phyloP scores from a whole-genome alignment of 108 stramenopile species.

The Epipyxis sp. region DNA sequence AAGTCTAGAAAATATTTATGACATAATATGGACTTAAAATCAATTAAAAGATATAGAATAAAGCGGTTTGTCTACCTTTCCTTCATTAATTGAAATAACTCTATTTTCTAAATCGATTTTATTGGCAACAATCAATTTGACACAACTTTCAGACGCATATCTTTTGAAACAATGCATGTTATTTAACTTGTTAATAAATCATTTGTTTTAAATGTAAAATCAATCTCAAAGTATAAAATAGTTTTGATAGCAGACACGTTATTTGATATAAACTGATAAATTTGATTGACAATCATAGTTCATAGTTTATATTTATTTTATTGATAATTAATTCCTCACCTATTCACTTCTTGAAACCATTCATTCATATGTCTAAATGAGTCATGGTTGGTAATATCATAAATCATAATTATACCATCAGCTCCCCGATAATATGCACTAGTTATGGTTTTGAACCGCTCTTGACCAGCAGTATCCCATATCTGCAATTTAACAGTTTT shows the following conservation, averaged over 20 bases:
- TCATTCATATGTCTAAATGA: conserved; percentile 96
- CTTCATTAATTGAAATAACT: conserved; percentile 80
- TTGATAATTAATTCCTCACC: no score
- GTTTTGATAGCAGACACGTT: no score
- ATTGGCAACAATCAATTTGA: conserved; percentile 93
- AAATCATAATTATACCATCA: conserved; percentile 60
- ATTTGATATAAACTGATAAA: no score
- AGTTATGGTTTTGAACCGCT: conserved; percentile 60
- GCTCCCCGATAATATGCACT: conserved; percentile 59
- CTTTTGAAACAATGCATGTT: no score
- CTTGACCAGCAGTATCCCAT: conserved; percentile 62
- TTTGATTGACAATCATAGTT: no score
- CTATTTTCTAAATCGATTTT: conserved; percentile 75
- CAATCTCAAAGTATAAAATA: no score
- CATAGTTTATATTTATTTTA: no score
- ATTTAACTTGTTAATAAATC: no score
- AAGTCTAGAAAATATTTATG: not conserved
- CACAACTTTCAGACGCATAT: conserved; percentile 92
- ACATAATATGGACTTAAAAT: not conserved
- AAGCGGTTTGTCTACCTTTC: conserved; percentile 59
- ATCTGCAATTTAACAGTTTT: conserved; percentile 86
- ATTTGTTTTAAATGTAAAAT: no score
- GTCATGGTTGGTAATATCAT: conserved; percentile 66
- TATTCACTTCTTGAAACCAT: conserved; percentile 95
- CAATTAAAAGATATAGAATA: not conserved